Evolutionary conservation across 805 yeast species (phyloP).

Genomic region (Ogataea minuta): DNA sequence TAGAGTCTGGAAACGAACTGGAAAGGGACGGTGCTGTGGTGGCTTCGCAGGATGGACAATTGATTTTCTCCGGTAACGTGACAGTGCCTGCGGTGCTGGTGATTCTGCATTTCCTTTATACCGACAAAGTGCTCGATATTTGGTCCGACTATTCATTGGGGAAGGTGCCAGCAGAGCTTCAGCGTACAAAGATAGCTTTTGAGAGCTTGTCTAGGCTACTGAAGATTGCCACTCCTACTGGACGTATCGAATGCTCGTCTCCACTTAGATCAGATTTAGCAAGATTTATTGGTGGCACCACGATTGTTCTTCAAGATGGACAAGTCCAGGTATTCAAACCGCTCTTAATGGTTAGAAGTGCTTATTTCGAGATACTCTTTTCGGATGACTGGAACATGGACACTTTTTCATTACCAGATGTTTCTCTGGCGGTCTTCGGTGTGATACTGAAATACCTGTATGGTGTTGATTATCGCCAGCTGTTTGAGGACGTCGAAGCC

Average conservation of each 20-base stretch:
- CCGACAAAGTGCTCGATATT: slow-evolving; percentile 42
- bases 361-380: slow-evolving; percentile 60
- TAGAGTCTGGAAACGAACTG: not conserved
- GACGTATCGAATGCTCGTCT: slow-evolving; percentile 25
- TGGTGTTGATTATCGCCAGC: slow-evolving; percentile 45
- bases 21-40: slow-evolving; percentile 19
- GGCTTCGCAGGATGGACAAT: not conserved
- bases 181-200: slow-evolving; percentile 32
- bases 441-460: slow-evolving; percentile 54
- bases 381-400: slow-evolving; percentile 51
- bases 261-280: slow-evolving; percentile 21
- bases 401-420: slow-evolving; percentile 37
- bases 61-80: slow-evolving; percentile 25
- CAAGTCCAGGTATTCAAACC: slow-evolving; percentile 46
- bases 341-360: slow-evolving; percentile 55
- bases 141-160: slow-evolving; percentile 42
- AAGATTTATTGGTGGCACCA: slow-evolving; percentile 25
- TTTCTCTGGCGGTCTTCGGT: slow-evolving; percentile 42
- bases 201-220: slow-evolving; percentile 27
- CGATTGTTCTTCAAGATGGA: slow-evolving; percentile 47
- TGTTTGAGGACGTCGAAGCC: slow-evolving; percentile 37
- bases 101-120: slow-evolving; percentile 48
- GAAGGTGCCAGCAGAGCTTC: slow-evolving; percentile 33
- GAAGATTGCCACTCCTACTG: slow-evolving; percentile 28
- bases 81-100: slow-evolving; percentile 35